These are phyloP conservation scores for Cyanodermella asteris DNA, from an alignment of 2,329 filamentous ascomycete genomes.

Conservation along the genomic window DNA sequence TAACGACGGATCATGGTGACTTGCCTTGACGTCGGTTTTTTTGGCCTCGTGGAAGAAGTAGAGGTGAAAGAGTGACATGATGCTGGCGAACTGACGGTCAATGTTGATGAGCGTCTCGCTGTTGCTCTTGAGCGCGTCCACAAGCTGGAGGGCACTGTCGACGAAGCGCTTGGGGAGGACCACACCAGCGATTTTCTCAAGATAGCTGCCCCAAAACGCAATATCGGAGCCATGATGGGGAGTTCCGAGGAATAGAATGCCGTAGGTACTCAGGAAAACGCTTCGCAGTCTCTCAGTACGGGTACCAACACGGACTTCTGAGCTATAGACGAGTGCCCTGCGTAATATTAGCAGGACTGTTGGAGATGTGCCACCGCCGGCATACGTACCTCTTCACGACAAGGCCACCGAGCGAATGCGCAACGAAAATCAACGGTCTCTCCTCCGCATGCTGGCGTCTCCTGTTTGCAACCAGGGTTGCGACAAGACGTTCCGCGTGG, in stretches of 20 bases:
- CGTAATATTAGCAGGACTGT: not conserved
- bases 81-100: conserved; percentile 49
- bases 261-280: conserved; percentile 8
- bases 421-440: conserved; percentile 18
- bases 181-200: conserved; percentile 7
- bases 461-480: conserved; percentile 6
- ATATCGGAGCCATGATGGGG: conserved; percentile 8
- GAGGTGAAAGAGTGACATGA: conserved; percentile 48
- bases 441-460: conserved; percentile 10
- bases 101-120: conserved; percentile 56
- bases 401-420: conserved; percentile 20
- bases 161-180: conserved; percentile 40
- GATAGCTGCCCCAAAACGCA: conserved; percentile 8
- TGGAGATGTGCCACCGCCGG: not conserved
- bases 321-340: conserved; percentile 7
- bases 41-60: conserved; percentile 60
- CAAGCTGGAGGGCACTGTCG: conserved; percentile 43
- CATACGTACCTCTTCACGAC: conserved; percentile 11
- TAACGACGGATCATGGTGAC: conserved; percentile 16
- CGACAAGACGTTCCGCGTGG: conserved; percentile 8
- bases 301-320: conserved; percentile 5
- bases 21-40: conserved; percentile 45
- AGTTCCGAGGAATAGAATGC: conserved; percentile 8
- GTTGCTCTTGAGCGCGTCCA: conserved; percentile 49
- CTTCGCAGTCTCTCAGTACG: conserved; percentile 7